These are phyloP conservation scores for sweet orange (Citrus sinensis) DNA, from an alignment of 345 rosid genomes.

Conservation along the genomic window DVS_A1.0 CM039168.1:17572501-17573000, in stretches of 20 bases:
- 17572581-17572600: slow-evolving; percentile 42
- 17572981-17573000: background rate
- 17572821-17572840: slow-evolving; percentile 32
- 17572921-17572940: background rate
- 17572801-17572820: slow-evolving; percentile 40
- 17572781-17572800: slow-evolving; percentile 23
- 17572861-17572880: slow-evolving; percentile 47
- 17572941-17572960: background rate
- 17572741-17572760: slow-evolving; percentile 39
- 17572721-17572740: slow-evolving; percentile 46
- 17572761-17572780: slow-evolving; percentile 31
- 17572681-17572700: slow-evolving; percentile 67
- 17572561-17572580: slow-evolving; percentile 38
- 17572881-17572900: slow-evolving; percentile 13
- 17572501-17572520: slow-evolving; percentile 31
- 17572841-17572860: slow-evolving; percentile 44
- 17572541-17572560: slow-evolving; percentile 37
- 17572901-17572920: background rate
- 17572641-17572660: slow-evolving; percentile 59
- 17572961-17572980: background rate
- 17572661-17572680: slow-evolving; percentile 56
- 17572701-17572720: slow-evolving; percentile 52
- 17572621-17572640: slow-evolving; percentile 48
- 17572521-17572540: slow-evolving; percentile 38
- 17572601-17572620: slow-evolving; percentile 40